Percentiles rank a stretch among this genome's conserved stretches.
phyloP scores from a whole-genome alignment of 352 stramenopile species.

The Globisporangium solare region DNA sequence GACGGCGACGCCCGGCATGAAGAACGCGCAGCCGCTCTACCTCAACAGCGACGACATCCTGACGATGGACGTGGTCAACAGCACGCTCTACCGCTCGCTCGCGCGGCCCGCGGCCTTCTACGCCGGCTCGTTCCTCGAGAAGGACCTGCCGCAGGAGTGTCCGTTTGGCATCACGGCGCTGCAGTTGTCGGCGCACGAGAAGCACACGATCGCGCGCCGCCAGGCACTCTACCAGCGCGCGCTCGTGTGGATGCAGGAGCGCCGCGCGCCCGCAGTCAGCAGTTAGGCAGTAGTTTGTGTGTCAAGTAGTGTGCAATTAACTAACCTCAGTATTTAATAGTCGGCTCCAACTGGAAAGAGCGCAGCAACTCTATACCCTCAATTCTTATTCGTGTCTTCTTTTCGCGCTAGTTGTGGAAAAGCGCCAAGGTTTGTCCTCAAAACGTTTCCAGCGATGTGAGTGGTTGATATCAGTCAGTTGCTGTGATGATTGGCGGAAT shows the following conservation, averaged over 20 bases:
- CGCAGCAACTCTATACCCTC: too few species aligned
- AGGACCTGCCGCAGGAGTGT: conserved; percentile 43
- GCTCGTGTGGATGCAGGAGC: conserved; percentile 17
- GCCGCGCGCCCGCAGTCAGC: too few species aligned
- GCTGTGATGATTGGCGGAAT: too few species aligned
- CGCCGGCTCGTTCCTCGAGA: conserved; percentile 38
- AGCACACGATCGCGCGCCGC: conserved; percentile 32
- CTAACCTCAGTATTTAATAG: too few species aligned
- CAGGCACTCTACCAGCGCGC: conserved; percentile 43
- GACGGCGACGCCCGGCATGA: conserved; percentile 6
- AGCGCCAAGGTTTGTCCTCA: too few species aligned
- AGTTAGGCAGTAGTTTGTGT: too few species aligned
- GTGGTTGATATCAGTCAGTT: too few species aligned
- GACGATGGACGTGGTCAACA: conserved; percentile 32
- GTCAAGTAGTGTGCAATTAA: too few species aligned
- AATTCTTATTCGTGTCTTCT: too few species aligned
- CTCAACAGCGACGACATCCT: conserved; percentile 69
- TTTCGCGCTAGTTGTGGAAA: too few species aligned
- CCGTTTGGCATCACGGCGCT: conserved; percentile 47
- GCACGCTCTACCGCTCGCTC: conserved; percentile 42
- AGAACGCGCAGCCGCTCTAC: conserved; percentile 32
- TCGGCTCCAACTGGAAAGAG: too few species aligned
- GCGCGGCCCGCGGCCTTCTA: conserved; percentile 46
- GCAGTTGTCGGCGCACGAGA: conserved; percentile 30
- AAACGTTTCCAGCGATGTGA: too few species aligned